These are phyloP conservation scores for Colletotrichum tropicicola DNA, from an alignment of 2,329 filamentous ascomycete genomes.

Conservation along the genomic window DNA sequence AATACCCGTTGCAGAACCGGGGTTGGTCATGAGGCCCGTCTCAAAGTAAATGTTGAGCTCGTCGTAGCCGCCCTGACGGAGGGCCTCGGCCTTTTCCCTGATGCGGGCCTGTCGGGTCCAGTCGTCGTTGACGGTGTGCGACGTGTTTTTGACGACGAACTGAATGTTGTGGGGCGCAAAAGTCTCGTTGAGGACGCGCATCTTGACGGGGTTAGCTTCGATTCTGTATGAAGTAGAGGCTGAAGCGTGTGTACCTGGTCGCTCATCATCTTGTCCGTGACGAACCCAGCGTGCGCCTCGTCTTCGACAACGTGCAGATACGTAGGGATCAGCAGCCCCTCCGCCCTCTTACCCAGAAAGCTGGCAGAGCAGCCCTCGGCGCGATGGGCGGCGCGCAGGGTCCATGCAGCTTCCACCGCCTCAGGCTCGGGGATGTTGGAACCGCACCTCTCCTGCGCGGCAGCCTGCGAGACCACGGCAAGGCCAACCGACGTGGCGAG, in stretches of 20 bases:
- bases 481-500: neutral
- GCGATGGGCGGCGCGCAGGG: neutral
- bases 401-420: neutral
- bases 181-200: constrained; percentile 19
- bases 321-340: constrained; percentile 11
- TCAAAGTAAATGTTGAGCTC: constrained; percentile 54
- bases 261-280: constrained; percentile 14
- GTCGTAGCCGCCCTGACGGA: constrained; percentile 44
- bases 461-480: neutral
- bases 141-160: constrained; percentile 14
- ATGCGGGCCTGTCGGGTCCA: constrained; percentile 20
- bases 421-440: neutral
- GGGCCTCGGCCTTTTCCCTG: constrained; percentile 19
- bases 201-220: neutral
- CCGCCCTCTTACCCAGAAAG: neutral
- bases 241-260: neutral
- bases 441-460: neutral
- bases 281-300: constrained; percentile 1
- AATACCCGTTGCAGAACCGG: constrained; percentile 42
- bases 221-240: neutral
- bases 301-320: constrained; percentile 24
- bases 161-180: constrained; percentile 24
- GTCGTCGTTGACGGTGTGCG: constrained; percentile 19
- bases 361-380: neutral
- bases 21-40: constrained; percentile 25